Evolutionary conservation across 2,329 filamentous ascomycete species (phyloP).

Genomic region (Cryphonectria radicalis): DNA sequence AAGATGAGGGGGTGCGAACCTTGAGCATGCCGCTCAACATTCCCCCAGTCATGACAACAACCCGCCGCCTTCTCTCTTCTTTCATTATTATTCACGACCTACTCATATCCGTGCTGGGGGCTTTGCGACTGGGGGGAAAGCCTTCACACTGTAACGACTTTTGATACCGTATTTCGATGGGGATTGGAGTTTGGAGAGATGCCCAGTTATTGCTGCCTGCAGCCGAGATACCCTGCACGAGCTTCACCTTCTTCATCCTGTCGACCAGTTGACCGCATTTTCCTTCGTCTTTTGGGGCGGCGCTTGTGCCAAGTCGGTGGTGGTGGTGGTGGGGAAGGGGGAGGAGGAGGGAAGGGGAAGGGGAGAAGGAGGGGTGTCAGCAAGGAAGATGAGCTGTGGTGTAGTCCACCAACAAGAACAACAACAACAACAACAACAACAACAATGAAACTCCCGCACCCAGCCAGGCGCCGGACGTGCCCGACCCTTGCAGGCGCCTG

Average conservation of each 20-base stretch:
- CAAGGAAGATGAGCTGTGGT: constrained; percentile 9
- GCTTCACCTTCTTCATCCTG: constrained; percentile 25
- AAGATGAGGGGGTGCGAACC: neutral
- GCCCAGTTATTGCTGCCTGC: constrained; percentile 27
- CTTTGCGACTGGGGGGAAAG: constrained; percentile 17
- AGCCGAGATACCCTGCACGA: constrained; percentile 28
- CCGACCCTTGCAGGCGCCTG: neutral
- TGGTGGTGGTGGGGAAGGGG: constrained; percentile 5
- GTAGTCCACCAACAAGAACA: constrained; percentile 5
- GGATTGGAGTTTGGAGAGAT: constrained; percentile 28
- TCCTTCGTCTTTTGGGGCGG: constrained; percentile 10
- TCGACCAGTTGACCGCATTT: constrained; percentile 25
- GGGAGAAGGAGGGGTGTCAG: neutral
- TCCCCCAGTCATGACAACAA: constrained; percentile 11
- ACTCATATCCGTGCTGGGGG: constrained; percentile 22
- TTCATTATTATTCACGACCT: constrained; percentile 18
- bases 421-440: neutral
- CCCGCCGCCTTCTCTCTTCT: constrained; percentile 14
- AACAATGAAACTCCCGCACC: constrained; percentile 16
- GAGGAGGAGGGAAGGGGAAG: neutral
- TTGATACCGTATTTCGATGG: constrained; percentile 28
- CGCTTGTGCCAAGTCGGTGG: constrained; percentile 2
- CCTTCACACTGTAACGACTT: constrained; percentile 26
- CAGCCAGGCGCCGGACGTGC: neutral
- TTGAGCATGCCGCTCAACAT: neutral